A percentile compares a stretch with the other conserved stretches of the same genome.
Evolutionary conservation across 768 basidiomycete species (phyloP).

Genomic region (Termitomyces sp.): DNA sequence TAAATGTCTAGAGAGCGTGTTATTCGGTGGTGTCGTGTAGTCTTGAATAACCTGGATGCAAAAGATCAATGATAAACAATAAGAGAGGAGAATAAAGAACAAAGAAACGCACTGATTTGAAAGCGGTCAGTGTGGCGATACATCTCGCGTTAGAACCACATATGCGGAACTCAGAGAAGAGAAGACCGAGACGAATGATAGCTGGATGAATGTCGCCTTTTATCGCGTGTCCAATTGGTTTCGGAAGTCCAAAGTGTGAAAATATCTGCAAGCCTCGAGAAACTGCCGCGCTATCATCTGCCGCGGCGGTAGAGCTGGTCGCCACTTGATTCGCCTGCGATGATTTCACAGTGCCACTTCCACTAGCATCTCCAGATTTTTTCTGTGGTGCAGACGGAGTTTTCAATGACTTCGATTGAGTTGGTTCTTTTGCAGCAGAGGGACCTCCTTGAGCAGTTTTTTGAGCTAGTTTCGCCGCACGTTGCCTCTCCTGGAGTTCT

Average conservation of each 20-base stretch:
- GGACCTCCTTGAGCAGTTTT: conserved; percentile 28
- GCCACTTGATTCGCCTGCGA: conserved; percentile 23
- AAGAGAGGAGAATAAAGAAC: conserved; percentile 2
- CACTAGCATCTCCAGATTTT: conserved; percentile 25
- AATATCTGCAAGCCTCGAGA: conserved; percentile 78
- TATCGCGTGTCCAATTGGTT: conserved; percentile 43
- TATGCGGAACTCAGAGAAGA: conserved; percentile 90
- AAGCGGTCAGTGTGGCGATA: conserved; percentile 86
- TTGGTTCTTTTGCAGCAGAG: conserved; percentile 19
- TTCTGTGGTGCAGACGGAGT: conserved; percentile 30
- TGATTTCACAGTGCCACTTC: conserved; percentile 10
- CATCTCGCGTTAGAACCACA: conserved; percentile 94
- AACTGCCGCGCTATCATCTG: conserved; percentile 32
- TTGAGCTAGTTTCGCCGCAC: conserved; percentile 66
- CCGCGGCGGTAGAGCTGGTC: conserved; percentile 11
- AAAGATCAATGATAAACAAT: conserved; percentile 3
- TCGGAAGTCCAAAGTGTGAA: conserved; percentile 81
- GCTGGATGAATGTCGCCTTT: conserved; percentile 92
- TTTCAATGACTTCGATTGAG: conserved; percentile 19
- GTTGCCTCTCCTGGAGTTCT: conserved; percentile 75
- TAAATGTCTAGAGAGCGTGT: conserved; percentile 84
- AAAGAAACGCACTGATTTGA: conserved; percentile 72
- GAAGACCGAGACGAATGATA: conserved; percentile 80
- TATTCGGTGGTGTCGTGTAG: conserved; percentile 83
- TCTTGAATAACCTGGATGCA: conserved; percentile 77